phyloP scores from a whole-genome alignment of 2,329 filamentous ascomycete species.

The Claviceps purpurea region DNA sequence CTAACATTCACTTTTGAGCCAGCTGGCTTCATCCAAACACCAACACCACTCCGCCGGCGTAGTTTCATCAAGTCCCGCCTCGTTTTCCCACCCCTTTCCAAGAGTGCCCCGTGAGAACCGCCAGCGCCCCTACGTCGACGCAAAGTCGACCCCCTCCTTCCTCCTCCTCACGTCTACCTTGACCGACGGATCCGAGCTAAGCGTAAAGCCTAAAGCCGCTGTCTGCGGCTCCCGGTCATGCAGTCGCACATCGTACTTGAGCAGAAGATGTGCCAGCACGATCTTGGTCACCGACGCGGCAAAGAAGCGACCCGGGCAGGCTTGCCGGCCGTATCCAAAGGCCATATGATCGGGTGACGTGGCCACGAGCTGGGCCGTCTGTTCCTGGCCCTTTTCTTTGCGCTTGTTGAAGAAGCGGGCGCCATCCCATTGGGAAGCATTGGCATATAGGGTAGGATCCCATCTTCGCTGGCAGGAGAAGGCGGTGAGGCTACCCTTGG shows the following conservation, averaged over 20 bases:
- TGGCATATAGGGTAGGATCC: not conserved
- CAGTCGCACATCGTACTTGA: constrained; percentile 30
- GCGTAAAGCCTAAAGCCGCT: not conserved
- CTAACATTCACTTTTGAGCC: too few relatives aligned
- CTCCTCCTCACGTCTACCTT: constrained; percentile 1
- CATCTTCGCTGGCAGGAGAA: constrained; percentile 2
- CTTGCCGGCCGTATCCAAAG: constrained; percentile 42
- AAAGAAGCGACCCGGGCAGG: constrained; percentile 40
- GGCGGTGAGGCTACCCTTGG: constrained; percentile 1
- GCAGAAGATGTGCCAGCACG: constrained; percentile 31
- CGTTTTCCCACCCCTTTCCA: too few relatives aligned
- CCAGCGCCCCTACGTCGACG: not conserved
- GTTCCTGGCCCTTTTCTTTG: constrained; percentile 19
- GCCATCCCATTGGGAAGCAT: constrained; percentile 24
- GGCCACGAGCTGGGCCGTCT: constrained; percentile 29
- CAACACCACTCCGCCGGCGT: too few relatives aligned
- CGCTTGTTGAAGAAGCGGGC: constrained; percentile 30
- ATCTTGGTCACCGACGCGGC: constrained; percentile 40
- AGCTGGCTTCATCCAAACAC: too few relatives aligned
- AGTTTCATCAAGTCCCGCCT: too few relatives aligned
- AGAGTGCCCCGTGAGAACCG: too few relatives aligned
- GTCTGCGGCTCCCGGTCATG: not conserved
- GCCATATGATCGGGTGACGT: constrained; percentile 33
- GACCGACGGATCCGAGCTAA: not conserved
- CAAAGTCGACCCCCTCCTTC: not conserved